Conservation (phyloP, 139 green algal genomes). For the Chlamydomonas applanata region DNA sequence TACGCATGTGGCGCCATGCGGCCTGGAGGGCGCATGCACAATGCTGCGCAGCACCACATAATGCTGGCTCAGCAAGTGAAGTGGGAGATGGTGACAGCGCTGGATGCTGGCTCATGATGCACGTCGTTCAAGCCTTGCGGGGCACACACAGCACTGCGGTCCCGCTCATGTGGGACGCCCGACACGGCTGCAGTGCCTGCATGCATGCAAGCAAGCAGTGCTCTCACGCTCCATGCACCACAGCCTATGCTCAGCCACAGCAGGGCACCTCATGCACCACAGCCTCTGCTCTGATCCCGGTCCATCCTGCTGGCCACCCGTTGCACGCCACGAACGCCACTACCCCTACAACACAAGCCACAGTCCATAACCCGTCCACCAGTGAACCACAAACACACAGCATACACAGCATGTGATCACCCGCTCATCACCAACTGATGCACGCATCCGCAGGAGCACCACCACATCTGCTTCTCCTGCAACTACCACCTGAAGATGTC, state of each 20-base stretch:
- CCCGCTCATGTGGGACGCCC: neutral
- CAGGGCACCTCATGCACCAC: too few relatives aligned
- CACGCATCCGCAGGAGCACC: slow-evolving; percentile 54
- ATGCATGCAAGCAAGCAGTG: slow-evolving; percentile 3
- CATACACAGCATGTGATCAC: too few relatives aligned
- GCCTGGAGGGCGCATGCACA: neutral
- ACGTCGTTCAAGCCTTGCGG: neutral
- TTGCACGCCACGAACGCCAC: neutral
- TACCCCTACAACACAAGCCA: too few relatives aligned
- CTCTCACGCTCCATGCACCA: too few relatives aligned
- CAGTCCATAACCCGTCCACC: too few relatives aligned
- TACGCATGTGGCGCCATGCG: neutral
- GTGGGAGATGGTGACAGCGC: neutral
- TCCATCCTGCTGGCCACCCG: too few relatives aligned
- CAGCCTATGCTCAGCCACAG: too few relatives aligned
- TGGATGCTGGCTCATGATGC: neutral
- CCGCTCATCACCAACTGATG: too few relatives aligned
- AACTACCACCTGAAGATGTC: slow-evolving; percentile 78
- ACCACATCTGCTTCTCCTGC: slow-evolving; percentile 79
- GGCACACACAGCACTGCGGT: neutral
- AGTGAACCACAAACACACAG: too few relatives aligned
- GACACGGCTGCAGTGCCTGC: neutral
- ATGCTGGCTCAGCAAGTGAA: neutral
- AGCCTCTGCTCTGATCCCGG: too few relatives aligned
- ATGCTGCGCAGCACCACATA: too few relatives aligned